Evolutionary conservation across 2,329 filamentous ascomycete species (phyloP).

Genomic region (Massarina eburnea): DNA sequence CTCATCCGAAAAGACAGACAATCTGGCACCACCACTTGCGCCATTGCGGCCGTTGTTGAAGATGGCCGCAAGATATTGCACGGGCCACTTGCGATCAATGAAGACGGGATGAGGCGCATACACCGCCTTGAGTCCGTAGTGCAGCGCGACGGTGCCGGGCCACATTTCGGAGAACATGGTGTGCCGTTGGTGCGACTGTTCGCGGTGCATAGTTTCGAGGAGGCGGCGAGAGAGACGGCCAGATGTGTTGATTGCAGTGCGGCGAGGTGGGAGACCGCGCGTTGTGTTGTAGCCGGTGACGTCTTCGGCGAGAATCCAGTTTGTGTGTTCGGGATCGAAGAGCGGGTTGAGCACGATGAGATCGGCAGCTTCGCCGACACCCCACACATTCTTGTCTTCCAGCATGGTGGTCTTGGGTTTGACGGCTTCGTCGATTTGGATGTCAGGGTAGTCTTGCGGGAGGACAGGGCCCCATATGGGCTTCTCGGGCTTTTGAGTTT

Average conservation of each 20-base stretch:
- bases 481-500: slow-evolving; percentile 45
- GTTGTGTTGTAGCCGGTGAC: slow-evolving; percentile 67
- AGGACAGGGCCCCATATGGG: slow-evolving; percentile 53
- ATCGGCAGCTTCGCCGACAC: slow-evolving; percentile 71
- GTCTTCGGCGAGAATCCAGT: slow-evolving; percentile 72
- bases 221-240: slow-evolving; percentile 68
- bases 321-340: slow-evolving; percentile 70
- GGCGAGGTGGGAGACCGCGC: slow-evolving; percentile 63
- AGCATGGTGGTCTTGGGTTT: slow-evolving; percentile 59
- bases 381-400: slow-evolving; percentile 61
- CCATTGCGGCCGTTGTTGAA: slow-evolving; percentile 60
- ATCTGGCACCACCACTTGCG: slow-evolving; percentile 51
- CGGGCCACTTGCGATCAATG: slow-evolving; percentile 59
- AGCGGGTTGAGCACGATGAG: slow-evolving; percentile 77
- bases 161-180: slow-evolving; percentile 83
- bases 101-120: slow-evolving; percentile 63
- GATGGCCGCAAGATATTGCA: slow-evolving; percentile 55
- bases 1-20: slow-evolving; percentile 53
- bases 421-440: slow-evolving; percentile 57
- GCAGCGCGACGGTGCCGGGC: slow-evolving; percentile 68
- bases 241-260: slow-evolving; percentile 72
- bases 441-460: slow-evolving; percentile 46
- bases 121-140: slow-evolving; percentile 76
- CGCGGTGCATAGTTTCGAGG: slow-evolving; percentile 72
- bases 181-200: slow-evolving; percentile 67